These are phyloP conservation scores for Magnolia officinalis DNA, from an alignment of 164 flowering plant genomes.

Conservation along the genomic window DNA sequence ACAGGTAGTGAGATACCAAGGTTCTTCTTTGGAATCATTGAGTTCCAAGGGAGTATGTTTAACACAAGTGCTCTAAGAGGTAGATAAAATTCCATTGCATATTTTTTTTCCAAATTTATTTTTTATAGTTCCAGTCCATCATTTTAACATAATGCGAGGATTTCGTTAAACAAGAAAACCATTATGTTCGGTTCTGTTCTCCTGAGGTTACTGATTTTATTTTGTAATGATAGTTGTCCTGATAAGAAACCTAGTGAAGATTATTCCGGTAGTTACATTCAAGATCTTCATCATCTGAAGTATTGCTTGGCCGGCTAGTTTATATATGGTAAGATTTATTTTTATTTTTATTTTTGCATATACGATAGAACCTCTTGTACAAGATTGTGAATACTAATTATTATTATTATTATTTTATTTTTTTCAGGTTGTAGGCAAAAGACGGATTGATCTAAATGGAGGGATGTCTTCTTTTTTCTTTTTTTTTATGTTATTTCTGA, in stretches of 20 bases:
- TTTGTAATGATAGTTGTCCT: slow-evolving; percentile 34
- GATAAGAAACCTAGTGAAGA: slow-evolving; percentile 22
- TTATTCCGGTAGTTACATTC: slow-evolving; percentile 2
- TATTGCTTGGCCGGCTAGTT: not conserved
- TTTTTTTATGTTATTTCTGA: no score
- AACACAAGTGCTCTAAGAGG: slow-evolving; percentile 48
- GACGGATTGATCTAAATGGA: no score
- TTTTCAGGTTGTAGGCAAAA: no score
- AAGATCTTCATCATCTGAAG: slow-evolving; percentile 21
- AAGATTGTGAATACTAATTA: no score
- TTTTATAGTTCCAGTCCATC: not conserved
- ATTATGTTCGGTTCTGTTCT: not conserved
- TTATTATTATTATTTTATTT: no score
- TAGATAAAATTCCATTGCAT: slow-evolving; percentile 7
- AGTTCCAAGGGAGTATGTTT: slow-evolving; percentile 31
- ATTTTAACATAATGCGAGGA: not conserved
- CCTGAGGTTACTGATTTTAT: slow-evolving; percentile 1
- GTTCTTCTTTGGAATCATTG: slow-evolving; percentile 19
- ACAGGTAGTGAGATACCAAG: slow-evolving; percentile 14
- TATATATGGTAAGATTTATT: slow-evolving; percentile 22
- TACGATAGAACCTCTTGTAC: no score
- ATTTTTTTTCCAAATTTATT: not conserved
- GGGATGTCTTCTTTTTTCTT: no score
- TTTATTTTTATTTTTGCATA: not conserved
- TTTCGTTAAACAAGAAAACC: not conserved